These are phyloP conservation scores for Rubus idaeus DNA, from an alignment of 306 rosid species.

Conservation along the genomic window DNA sequence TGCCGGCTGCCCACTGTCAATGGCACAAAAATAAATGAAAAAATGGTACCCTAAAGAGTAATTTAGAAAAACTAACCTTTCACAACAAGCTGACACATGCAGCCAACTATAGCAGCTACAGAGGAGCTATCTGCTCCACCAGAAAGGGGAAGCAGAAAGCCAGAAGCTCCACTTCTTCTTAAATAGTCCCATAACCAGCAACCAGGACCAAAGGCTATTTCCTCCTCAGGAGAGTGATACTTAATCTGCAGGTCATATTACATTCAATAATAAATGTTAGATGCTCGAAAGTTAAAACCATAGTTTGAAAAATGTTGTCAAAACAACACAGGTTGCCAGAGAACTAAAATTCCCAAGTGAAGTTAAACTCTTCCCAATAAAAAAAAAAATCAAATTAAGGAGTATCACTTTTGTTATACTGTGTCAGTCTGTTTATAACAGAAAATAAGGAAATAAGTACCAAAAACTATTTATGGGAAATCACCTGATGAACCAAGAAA, in stretches of 20 bases:
- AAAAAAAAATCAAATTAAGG: neutral
- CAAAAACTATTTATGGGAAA: constrained; percentile 13
- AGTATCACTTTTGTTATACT: neutral
- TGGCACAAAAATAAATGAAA: neutral
- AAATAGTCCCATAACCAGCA: constrained; percentile 99
- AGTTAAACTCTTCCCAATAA: neutral
- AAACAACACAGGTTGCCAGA: neutral
- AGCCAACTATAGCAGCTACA: constrained; percentile 95
- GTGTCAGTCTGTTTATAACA: neutral
- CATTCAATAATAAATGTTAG: constrained; percentile 26
- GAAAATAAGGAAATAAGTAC: neutral
- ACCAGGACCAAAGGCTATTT: constrained; percentile 96
- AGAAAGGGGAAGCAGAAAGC: constrained; percentile 96
- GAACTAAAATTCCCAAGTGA: neutral
- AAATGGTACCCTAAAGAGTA: neutral
- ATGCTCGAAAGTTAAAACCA: constrained; percentile 1
- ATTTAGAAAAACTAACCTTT: constrained; percentile 54
- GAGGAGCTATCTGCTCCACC: constrained; percentile 99
- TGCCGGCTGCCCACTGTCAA: neutral
- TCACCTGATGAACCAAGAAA: constrained; percentile 5
- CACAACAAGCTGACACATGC: constrained; percentile 95
- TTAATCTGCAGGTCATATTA: constrained; percentile 53
- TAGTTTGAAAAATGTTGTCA: neutral
- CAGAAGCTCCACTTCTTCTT: constrained; percentile 98
- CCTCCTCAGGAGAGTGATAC: constrained; percentile 91